These are phyloP conservation scores for Solanum pimpinellifolium DNA, from an alignment of 257 asterid genomes.

Conservation along the genomic window DNA sequence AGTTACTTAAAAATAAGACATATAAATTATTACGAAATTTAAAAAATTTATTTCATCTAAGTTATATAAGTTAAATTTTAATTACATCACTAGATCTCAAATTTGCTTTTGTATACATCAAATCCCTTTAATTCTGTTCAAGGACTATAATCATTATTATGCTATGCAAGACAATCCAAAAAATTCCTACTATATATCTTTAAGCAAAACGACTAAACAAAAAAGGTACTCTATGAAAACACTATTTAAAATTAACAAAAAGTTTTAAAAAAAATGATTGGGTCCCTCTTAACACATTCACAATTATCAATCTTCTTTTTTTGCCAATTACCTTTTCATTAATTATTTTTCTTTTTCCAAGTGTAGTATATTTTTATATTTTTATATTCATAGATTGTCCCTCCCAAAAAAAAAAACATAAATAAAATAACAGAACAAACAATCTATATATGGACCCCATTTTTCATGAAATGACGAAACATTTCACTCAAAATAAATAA, in stretches of 20 bases:
- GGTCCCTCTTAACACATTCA: neutral
- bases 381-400: neutral
- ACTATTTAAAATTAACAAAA: neutral
- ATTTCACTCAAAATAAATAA: slow-evolving; percentile 14
- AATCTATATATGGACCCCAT: slow-evolving; percentile 22
- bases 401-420: neutral
- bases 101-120: neutral
- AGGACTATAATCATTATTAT: neutral
- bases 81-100: neutral
- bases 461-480: slow-evolving; percentile 33
- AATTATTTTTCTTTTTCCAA: neutral
- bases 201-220: neutral
- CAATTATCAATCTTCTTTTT: neutral
- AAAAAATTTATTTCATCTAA: neutral
- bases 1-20: neutral
- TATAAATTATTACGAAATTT: no score
- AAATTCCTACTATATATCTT: neutral
- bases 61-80: neutral
- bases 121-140: neutral
- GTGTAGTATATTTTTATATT: neutral
- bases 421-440: slow-evolving; percentile 2
- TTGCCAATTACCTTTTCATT: neutral
- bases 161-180: neutral
- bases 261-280: neutral
- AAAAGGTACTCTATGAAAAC: neutral